Evolutionary conservation across 768 basidiomycete species (phyloP).

Genomic region (Russula dissimulans): DNA sequence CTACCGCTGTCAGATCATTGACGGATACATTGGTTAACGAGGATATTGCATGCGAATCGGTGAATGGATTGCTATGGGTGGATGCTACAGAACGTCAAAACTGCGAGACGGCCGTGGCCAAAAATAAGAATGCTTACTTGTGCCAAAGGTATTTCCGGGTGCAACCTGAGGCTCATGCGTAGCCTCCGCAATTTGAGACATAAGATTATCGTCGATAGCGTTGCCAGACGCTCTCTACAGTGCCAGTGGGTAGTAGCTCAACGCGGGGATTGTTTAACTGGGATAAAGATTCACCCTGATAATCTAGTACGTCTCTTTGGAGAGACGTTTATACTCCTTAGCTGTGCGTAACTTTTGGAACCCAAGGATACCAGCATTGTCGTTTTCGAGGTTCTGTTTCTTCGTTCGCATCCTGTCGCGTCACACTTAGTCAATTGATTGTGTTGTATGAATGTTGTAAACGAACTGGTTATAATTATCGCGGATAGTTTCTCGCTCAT

Average conservation of each 20-base stretch:
- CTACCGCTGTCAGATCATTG: background rate
- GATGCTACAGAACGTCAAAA: too few species aligned
- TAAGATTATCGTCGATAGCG: background rate
- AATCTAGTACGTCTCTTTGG: background rate
- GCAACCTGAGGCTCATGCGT: too few species aligned
- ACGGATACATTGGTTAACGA: background rate
- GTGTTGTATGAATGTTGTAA: too few species aligned
- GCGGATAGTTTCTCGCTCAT: background rate
- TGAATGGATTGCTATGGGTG: background rate
- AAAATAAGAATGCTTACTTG: background rate
- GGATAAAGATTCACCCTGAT: background rate
- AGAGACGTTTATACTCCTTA: background rate
- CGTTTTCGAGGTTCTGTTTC: background rate
- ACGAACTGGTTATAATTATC: rapidly evolving
- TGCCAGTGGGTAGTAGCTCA: background rate
- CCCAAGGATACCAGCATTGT: too few species aligned
- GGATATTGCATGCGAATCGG: background rate
- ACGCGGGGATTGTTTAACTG: too few species aligned
- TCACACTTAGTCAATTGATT: background rate
- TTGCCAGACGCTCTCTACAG: background rate
- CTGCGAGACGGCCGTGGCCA: background rate
- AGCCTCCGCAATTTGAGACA: background rate
- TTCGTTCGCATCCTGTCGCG: background rate
- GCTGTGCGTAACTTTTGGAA: background rate
- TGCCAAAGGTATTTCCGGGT: background rate